Conservation (phyloP, 805 yeast genomes). For the Ogataea trehaloabstinens region DNA sequence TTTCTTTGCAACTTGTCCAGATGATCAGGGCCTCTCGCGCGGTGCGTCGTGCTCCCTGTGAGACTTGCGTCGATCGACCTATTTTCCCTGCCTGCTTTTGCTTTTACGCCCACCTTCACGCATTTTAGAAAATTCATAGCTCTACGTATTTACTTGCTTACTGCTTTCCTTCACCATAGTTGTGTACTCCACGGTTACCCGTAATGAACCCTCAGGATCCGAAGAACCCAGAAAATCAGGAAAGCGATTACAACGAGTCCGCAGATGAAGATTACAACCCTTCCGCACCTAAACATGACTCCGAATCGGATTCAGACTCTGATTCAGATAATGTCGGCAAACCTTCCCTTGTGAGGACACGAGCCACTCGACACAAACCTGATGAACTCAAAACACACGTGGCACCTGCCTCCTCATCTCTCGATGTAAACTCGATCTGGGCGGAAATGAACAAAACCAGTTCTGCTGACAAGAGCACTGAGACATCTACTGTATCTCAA, state of each 20-base stretch:
- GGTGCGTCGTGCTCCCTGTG: no score
- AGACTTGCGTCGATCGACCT: no score
- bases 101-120: no score
- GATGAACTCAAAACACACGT: constrained; percentile 21
- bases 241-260: constrained; percentile 50
- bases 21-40: no score
- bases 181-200: neutral
- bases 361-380: constrained; percentile 54
- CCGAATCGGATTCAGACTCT: no score
- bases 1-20: neutral
- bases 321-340: no score
- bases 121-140: no score
- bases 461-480: neutral
- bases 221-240: constrained; percentile 26
- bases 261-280: constrained; percentile 60
- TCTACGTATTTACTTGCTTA: no score
- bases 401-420: constrained; percentile 21
- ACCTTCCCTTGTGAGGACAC: constrained; percentile 67
- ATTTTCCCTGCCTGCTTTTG: no score
- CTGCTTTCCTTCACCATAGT: no score
- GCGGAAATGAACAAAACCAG: constrained; percentile 41
- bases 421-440: constrained; percentile 56
- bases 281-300: constrained; percentile 17
- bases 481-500: neutral
- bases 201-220: neutral